A percentile compares a stretch with the other conserved stretches of the same genome.
Conservation (phyloP, 1,284 basidiomycete species). For the Boletellus sp. region DNA sequence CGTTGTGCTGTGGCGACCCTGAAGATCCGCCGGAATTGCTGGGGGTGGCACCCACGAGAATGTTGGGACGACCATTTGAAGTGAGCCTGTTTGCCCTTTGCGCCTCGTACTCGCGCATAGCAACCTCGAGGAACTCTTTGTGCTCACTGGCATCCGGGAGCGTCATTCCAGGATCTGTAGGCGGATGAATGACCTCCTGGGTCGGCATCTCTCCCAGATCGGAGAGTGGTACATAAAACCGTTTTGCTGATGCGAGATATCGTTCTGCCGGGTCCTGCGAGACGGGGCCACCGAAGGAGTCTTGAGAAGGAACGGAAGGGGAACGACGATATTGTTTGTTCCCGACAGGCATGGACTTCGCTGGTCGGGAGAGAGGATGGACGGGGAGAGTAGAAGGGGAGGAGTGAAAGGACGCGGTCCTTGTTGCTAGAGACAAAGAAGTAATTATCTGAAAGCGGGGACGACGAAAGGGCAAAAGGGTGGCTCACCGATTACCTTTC, state of each 20-base stretch:
- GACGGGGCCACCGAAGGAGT: conserved; percentile 56
- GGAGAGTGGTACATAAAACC: conserved; percentile 57
- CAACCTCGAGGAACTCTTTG: conserved; percentile 19
- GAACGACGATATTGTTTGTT: conserved; percentile 31
- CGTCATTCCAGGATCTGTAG: conserved; percentile 17
- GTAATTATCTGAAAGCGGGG: conserved; percentile 21
- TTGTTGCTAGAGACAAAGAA: conserved; percentile 27
- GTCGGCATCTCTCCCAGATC: conserved; percentile 43
- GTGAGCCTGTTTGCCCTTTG: conserved; percentile 14
- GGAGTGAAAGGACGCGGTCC: conserved; percentile 33
- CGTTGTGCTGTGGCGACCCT: conserved; percentile 12
- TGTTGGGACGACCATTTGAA: conserved; percentile 18
- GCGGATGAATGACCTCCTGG: conserved; percentile 24
- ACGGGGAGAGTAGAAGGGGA: conserved; percentile 8
- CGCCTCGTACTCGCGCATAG: conserved; percentile 29
- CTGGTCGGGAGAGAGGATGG: conserved; percentile 17
- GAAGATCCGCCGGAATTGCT: conserved; percentile 32
- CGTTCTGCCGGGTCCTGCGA: conserved; percentile 45
- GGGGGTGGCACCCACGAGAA: conserved; percentile 49
- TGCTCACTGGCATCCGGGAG: conserved; percentile 28
- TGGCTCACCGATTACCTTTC: conserved; percentile 34
- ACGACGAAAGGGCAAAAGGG: conserved; percentile 15
- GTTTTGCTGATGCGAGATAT: conserved; percentile 46
- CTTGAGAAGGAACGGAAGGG: conserved; percentile 44
- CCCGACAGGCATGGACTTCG: conserved; percentile 22